Conservation (phyloP, 2,329 filamentous ascomycete genomes). For the Penicillium sp. region DNA sequence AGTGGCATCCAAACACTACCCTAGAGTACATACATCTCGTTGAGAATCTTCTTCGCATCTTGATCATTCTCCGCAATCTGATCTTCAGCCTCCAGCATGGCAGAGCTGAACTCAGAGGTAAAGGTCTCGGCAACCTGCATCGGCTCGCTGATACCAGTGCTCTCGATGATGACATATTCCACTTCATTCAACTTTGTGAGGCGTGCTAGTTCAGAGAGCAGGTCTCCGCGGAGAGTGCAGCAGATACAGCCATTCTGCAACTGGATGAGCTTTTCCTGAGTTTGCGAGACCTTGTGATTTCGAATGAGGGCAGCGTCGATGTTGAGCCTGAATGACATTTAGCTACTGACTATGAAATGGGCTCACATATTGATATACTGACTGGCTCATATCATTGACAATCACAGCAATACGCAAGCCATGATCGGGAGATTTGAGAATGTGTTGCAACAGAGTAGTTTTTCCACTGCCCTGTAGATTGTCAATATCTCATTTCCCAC, state of each 20-base stretch:
- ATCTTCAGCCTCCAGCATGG: constrained; percentile 46
- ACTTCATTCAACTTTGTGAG: constrained; percentile 58
- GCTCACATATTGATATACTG: no score
- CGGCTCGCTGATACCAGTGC: constrained; percentile 65
- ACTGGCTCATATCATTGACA: constrained; percentile 65
- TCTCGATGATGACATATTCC: constrained; percentile 68
- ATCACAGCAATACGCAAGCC: constrained; percentile 65
- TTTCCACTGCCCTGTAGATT: constrained; percentile 58
- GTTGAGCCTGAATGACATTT: constrained; percentile 52
- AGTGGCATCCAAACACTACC: neutral
- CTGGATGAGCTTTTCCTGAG: constrained; percentile 60
- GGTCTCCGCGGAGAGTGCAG: constrained; percentile 65
- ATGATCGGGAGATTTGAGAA: constrained; percentile 58
- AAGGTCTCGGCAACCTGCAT: constrained; percentile 72
- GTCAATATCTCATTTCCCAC: neutral
- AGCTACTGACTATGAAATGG: no score
- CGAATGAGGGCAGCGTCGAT: constrained; percentile 60
- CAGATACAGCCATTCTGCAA: constrained; percentile 72
- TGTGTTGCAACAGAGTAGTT: constrained; percentile 63
- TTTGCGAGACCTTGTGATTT: constrained; percentile 52
- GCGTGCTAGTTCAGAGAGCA: constrained; percentile 63
- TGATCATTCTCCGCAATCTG: constrained; percentile 41
- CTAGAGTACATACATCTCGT: constrained; percentile 41
- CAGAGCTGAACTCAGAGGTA: constrained; percentile 49
- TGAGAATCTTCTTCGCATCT: constrained; percentile 43